A percentile compares a stretch with the other conserved stretches of the same genome.
Evolutionary conservation across 1,284 basidiomycete genomes (phyloP).

Genomic region (Vanrija sp.): DNA sequence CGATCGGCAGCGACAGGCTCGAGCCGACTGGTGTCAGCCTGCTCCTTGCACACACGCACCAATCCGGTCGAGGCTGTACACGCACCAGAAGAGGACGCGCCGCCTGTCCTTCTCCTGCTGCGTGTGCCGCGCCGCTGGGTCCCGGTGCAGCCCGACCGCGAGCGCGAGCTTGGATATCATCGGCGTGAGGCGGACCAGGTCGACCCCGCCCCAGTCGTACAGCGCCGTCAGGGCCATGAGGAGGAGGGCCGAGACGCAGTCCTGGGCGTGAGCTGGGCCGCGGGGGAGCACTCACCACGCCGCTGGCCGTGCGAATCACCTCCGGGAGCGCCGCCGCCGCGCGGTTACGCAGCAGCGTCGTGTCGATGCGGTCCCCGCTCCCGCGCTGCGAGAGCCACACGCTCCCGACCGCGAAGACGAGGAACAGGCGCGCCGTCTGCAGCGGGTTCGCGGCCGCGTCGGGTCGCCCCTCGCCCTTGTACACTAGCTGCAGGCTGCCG

Average conservation of each 20-base stretch:
- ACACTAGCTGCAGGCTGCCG: constrained; percentile 4
- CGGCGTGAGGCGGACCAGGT: not conserved
- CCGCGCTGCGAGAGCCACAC: not conserved
- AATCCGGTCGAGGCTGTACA: not conserved
- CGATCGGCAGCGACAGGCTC: not conserved
- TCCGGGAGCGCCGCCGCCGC: not conserved
- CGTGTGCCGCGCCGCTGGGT: not conserved
- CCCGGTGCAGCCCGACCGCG: not conserved
- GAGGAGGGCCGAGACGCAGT: constrained; percentile 1
- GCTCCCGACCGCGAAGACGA: not conserved
- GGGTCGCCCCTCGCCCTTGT: not conserved
- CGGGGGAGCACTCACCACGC: not conserved
- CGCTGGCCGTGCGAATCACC: constrained; percentile 7
- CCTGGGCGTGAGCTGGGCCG: not conserved
- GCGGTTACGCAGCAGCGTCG: constrained; percentile 2
- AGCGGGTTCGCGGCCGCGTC: constrained; percentile 4
- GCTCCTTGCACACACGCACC: not conserved
- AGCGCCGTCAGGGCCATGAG: constrained; percentile 3
- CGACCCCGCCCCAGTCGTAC: constrained; percentile 8
- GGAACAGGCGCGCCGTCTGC: constrained; percentile 7
- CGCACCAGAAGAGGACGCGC: constrained; percentile 3
- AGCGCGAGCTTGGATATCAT: not conserved
- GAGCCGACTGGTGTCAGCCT: not conserved
- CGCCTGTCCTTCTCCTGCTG: constrained; percentile 5
- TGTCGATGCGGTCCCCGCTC: constrained; percentile 3